Evolutionary conservation across 352 stramenopile genomes (phyloP), one percentile per base, ranked within the genome.

Genomic region (Phytophthora pini): DNA sequence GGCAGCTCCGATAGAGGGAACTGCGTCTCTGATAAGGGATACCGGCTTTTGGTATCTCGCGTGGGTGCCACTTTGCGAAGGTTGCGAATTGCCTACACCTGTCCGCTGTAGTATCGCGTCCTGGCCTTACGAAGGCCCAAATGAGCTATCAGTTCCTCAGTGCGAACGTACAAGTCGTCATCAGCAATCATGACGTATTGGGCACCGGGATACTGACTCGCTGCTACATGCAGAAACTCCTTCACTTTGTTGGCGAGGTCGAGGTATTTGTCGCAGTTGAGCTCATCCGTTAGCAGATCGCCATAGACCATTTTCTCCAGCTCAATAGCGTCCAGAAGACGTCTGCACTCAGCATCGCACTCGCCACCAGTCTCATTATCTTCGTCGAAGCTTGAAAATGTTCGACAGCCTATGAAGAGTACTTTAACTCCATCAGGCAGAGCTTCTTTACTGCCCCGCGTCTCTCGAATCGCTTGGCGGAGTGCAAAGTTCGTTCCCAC

Each of bases 101-200:
- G 50, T 0, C 67, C 67, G 11, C 64, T 60, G 27, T 70, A 70
- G 7, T 61, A 31, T 29, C 53, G 36, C 27, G 46, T 26, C 8
- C 20, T 6, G 17, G 20, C 26, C n/a, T 27, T n/a, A 36, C 41
- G 32, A 8, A 52, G 32, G 24, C 32, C 31, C 5, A 68, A 43
- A 5, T 61, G 29, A 7, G 49, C 40, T 4, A 13, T 22, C 10
- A 75, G 36, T 8, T 34, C 17, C 24, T 78, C 61, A 11, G 74
- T 51, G 31, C 73, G 52, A 1, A 88, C 63, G 29, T 84, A 87
- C 31, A 88, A 70, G 40, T 87, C 72, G 39, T 88, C 79, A 50
- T 88, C 72, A 13, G 70, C 54, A 15, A 88, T 76, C 72, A 88
- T 80, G 10, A 87, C 38, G 38, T 82, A 87, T 26, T 55, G 45